phyloP scores from a whole-genome alignment of 805 yeast genomes.

The Metschnikowia colocasiae region DNA sequence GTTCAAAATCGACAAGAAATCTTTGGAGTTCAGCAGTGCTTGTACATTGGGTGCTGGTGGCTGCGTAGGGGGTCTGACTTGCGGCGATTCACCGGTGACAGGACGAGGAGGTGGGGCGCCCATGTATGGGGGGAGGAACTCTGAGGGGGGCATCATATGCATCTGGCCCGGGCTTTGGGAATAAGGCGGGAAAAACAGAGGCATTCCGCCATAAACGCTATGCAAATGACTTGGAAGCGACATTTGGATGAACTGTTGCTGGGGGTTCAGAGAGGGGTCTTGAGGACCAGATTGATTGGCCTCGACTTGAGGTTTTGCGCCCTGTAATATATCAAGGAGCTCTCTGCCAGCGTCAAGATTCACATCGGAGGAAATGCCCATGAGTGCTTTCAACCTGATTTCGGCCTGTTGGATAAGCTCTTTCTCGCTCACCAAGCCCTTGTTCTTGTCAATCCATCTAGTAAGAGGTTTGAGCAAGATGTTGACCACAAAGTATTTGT shows the following conservation, averaged over 20 bases:
- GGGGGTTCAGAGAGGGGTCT: slow-evolving; percentile 4
- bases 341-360: slow-evolving; percentile 73
- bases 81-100: neutral
- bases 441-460: slow-evolving; percentile 54
- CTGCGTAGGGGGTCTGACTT: neutral
- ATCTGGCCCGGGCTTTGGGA: slow-evolving; percentile 8
- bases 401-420: slow-evolving; percentile 64
- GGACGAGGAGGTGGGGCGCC: neutral
- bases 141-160: slow-evolving; percentile 15
- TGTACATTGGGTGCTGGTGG: neutral
- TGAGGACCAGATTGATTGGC: neutral
- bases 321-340: slow-evolving; percentile 56
- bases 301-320: slow-evolving; percentile 20
- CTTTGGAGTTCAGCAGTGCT: slow-evolving; percentile 4
- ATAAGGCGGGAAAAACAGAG: slow-evolving; percentile 15
- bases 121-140: slow-evolving; percentile 12
- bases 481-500: slow-evolving; percentile 43
- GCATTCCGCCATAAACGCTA: slow-evolving; percentile 18
- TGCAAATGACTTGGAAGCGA: slow-evolving; percentile 34
- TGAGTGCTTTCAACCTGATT: slow-evolving; percentile 54
- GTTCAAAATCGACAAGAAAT: slow-evolving; percentile 11
- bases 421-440: slow-evolving; percentile 46
- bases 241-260: slow-evolving; percentile 22
- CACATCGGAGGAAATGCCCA: slow-evolving; percentile 49
- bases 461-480: slow-evolving; percentile 49